Evolutionary conservation across 306 rosid species (phyloP).

Genomic region (Hippophae gyantsensis): DNA sequence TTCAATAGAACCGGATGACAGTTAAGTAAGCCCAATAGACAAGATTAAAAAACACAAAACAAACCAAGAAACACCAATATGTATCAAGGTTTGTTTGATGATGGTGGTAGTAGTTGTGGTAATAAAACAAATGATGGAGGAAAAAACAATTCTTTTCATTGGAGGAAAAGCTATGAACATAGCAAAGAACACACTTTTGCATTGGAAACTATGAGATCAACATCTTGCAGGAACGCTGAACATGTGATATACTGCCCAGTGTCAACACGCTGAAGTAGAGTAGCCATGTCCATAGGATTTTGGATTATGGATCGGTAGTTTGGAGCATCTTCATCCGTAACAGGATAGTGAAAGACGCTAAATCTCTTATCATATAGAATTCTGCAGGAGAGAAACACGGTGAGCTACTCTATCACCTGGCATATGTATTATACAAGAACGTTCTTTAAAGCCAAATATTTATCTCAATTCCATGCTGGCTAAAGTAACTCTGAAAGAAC

Average conservation of each 20-base stretch:
- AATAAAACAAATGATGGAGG: too few relatives aligned
- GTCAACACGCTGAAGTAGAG: constrained; percentile 81
- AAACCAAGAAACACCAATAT: too few relatives aligned
- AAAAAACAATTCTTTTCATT: neutral
- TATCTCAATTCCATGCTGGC: too few relatives aligned
- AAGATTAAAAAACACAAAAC: neutral
- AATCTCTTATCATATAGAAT: constrained; percentile 89
- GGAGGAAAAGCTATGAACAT: neutral
- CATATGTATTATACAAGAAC: too few relatives aligned
- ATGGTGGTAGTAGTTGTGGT: too few relatives aligned
- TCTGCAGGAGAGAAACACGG: constrained; percentile 36
- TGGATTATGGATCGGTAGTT: constrained; percentile 82
- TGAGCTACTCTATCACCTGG: neutral
- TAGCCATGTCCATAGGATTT: constrained; percentile 89
- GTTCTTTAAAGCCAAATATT: too few relatives aligned
- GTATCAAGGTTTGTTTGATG: too few relatives aligned
- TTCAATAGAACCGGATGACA: neutral
- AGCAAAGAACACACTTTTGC: constrained; percentile 57
- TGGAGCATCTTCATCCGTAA: constrained; percentile 93
- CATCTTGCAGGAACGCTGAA: constrained; percentile 69
- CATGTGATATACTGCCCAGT: constrained; percentile 73
- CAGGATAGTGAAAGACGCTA: constrained; percentile 86
- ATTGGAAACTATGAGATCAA: constrained; percentile 81
- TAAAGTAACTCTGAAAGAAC: neutral
- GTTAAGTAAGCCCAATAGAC: neutral